phyloP scores from a whole-genome alignment of 2,329 filamentous ascomycete species.

The Alternaria consortialis region DNA sequence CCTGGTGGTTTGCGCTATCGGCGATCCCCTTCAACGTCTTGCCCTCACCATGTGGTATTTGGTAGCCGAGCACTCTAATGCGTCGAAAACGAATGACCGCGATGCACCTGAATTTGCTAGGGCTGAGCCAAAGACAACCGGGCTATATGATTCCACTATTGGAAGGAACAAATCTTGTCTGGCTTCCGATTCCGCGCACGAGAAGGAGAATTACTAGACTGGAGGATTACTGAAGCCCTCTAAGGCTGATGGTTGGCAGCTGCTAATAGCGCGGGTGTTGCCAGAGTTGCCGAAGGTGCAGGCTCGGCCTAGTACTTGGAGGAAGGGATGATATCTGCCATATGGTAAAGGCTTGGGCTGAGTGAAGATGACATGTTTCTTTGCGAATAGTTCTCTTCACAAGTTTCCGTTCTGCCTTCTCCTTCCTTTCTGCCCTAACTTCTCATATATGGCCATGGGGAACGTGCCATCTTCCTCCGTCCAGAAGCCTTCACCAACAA shows the following conservation, averaged over 20 bases:
- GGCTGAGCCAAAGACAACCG: not conserved
- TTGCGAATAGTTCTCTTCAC: not conserved
- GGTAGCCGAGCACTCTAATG: not conserved
- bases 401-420: not conserved
- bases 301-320: not conserved
- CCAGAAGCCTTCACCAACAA: conserved; percentile 39
- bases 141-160: too few species aligned
- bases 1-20: not conserved
- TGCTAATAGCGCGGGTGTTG: not conserved
- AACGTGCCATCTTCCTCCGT: conserved; percentile 34
- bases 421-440: not conserved
- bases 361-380: not conserved
- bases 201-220: not conserved
- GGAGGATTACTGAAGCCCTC: not conserved
- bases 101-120: not conserved
- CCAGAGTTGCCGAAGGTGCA: not conserved
- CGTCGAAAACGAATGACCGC: not conserved
- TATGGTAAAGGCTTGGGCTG: not conserved
- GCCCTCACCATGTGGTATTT: not conserved
- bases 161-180: not conserved
- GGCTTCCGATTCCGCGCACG: not conserved
- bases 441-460: conserved; percentile 40
- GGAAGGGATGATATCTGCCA: not conserved
- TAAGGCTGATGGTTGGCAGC: not conserved
- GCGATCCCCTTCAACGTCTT: not conserved